Evolutionary conservation across 345 rosid genomes (phyloP).

Genomic region (Hibiscus trionum): DNA sequence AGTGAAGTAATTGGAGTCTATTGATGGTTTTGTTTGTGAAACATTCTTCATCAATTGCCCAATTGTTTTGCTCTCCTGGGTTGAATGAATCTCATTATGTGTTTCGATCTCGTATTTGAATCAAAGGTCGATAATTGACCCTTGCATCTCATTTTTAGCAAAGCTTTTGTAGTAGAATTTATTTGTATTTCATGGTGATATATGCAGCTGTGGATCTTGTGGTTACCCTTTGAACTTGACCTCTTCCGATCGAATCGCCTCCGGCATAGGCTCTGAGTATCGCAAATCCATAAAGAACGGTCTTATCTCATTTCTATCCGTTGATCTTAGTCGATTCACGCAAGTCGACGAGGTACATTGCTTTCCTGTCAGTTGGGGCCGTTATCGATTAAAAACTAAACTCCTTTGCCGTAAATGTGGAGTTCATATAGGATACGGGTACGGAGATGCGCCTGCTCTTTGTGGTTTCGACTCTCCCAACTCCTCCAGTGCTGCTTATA

Average conservation of each 20-base stretch:
- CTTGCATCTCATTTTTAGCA: too few species aligned
- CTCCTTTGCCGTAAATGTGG: constrained; percentile 65
- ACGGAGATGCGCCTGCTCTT: constrained; percentile 41
- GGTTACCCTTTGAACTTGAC: constrained; percentile 53
- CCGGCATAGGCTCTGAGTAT: neutral
- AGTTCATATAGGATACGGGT: constrained; percentile 54
- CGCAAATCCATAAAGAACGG: constrained; percentile 24
- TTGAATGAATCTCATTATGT: neutral
- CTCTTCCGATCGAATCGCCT: constrained; percentile 39
- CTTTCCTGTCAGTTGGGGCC: constrained; percentile 38
- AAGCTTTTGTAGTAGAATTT: too few species aligned
- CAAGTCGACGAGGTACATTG: constrained; percentile 55
- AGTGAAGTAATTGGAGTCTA: too few species aligned
- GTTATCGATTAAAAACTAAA: constrained; percentile 40
- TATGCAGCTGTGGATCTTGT: constrained; percentile 38
- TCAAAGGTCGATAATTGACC: too few species aligned
- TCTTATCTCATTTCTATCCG: constrained; percentile 32
- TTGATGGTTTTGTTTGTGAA: neutral
- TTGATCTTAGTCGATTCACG: constrained; percentile 55
- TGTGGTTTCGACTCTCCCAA: constrained; percentile 49
- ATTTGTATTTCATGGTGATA: neutral
- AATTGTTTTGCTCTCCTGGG: too few species aligned
- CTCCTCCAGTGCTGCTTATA: constrained; percentile 31
- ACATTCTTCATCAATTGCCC: neutral
- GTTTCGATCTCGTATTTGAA: too few species aligned